Conservation (phyloP, 2,329 filamentous ascomycete genomes). For the Botryotinia globosa region DNA sequence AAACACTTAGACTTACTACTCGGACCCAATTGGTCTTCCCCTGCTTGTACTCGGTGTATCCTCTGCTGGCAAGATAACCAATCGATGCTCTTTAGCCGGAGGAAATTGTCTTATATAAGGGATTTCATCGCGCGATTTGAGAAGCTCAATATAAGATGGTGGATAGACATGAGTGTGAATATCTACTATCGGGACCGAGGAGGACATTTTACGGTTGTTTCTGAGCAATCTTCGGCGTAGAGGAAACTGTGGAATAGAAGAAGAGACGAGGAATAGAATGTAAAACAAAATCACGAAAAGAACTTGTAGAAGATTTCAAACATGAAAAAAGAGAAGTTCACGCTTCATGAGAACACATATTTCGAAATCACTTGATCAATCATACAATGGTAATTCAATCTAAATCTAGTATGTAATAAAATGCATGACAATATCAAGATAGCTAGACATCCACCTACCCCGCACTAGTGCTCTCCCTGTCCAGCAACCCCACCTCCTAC, state of each 20-base stretch:
- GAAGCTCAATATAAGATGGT: conserved; percentile 59
- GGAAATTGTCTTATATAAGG: conserved; percentile 69
- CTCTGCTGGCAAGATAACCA: conserved; percentile 62
- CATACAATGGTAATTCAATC: background rate
- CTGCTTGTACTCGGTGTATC: conserved; percentile 57
- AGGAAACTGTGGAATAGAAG: background rate
- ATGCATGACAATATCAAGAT: background rate
- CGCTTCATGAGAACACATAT: background rate
- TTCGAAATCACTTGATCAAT: background rate
- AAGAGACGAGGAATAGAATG: background rate
- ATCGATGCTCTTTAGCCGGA: conserved; percentile 54
- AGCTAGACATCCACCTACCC: conserved; percentile 11
- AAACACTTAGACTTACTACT: conserved; percentile 58
- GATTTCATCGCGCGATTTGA: conserved; percentile 58
- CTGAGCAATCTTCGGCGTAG: background rate
- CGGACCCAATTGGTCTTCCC: conserved; percentile 77
- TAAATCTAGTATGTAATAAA: conserved; percentile 3
- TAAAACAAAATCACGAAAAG: no score
- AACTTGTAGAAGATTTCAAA: background rate
- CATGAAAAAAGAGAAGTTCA: background rate
- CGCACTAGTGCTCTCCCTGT: conserved; percentile 4
- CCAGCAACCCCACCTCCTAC: background rate
- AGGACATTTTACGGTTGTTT: conserved; percentile 23
- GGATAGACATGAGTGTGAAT: conserved; percentile 71
- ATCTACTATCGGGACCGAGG: conserved; percentile 53